Evolutionary conservation across 2,329 filamentous ascomycete genomes (phyloP).

Genomic region (Triangularia setosa): DNA sequence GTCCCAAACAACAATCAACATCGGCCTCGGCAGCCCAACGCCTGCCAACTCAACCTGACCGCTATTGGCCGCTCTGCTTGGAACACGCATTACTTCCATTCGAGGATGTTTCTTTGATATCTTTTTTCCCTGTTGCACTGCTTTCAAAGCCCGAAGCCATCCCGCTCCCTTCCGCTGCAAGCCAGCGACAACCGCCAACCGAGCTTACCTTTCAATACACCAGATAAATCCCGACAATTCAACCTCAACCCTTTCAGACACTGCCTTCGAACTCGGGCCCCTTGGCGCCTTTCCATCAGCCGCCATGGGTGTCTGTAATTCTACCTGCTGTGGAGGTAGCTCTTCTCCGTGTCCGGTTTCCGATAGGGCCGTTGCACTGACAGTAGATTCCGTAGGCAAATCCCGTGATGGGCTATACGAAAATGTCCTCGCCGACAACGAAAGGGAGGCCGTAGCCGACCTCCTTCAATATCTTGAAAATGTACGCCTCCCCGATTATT

Average conservation of each 20-base stretch:
- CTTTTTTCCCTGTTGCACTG: slow-evolving; percentile 4
- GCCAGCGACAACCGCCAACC: slow-evolving; percentile 7
- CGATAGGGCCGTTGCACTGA: slow-evolving; percentile 11
- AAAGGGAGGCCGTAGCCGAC: slow-evolving; percentile 94
- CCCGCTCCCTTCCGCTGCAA: slow-evolving; percentile 2
- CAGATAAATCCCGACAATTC: background rate
- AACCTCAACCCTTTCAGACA: background rate
- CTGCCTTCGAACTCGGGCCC: slow-evolving; percentile 9
- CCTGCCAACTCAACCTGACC: slow-evolving; percentile 11
- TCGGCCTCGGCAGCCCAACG: slow-evolving; percentile 8
- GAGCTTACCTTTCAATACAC: background rate
- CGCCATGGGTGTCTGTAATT: slow-evolving; percentile 60
- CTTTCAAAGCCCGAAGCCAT: slow-evolving; percentile 6
- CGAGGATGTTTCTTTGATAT: slow-evolving; percentile 17
- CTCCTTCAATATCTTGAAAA: slow-evolving; percentile 95
- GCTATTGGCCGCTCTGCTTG: slow-evolving; percentile 11
- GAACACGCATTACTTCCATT: background rate
- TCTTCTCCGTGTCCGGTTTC: background rate
- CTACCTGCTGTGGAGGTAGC: slow-evolving; percentile 54
- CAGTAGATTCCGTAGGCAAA: slow-evolving; percentile 50
- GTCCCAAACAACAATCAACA: slow-evolving; percentile 21
- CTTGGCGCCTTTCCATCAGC: slow-evolving; percentile 16
- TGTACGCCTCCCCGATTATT: slow-evolving; percentile 49
- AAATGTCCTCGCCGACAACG: slow-evolving; percentile 86
- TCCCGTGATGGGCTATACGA: slow-evolving; percentile 80